Evolutionary conservation across 495 filamentous ascomycete species (phyloP), one percentile per base, ranked within the genome.

Genomic region (Hypomontagnella monticulosa): DNA sequence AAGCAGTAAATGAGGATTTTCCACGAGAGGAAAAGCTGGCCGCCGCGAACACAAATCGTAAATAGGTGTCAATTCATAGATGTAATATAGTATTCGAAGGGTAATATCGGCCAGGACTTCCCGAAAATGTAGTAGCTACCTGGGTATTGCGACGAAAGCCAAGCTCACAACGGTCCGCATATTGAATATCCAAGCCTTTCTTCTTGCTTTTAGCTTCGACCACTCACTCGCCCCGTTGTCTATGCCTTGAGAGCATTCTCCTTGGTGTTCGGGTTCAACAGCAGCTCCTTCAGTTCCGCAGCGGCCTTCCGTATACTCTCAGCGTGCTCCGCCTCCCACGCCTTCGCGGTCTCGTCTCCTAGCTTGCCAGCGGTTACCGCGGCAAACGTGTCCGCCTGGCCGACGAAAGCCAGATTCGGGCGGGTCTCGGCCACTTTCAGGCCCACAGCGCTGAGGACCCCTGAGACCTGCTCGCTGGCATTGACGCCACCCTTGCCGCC

Each of bases 401-500:
- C 62, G 15, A 36, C 56, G 33, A 78, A 78, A 11, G 62, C 44
- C 14, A 80, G 66, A 43, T 67, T 57, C 1, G 75, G 73, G 14
- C 68, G 67, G 8, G 73, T 78, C 46, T 66, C 65, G 11, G 68
- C 69, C 9, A 78, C 71, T 14, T 53, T 48, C 7, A 80, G 63
- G n/a, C 71, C 70, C 59, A 78, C 69, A 12, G 54, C 62, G 44
- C 48, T 20, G 3, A 78, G 65, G 6, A 66, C 33, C 19, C 74
- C 46, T 20, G 61, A 63, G 47, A 77, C 64, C 42, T 81, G 78
- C 41, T 74, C 74, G 30, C 75, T 77, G 1, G 80, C 75, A 51
- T 78, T 80, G 27, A 70, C 71, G 34, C 84, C 84, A 14, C 84
- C 83, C 43, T 76, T 52, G 0, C 80, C 76, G 3, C 85, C 85